A percentile compares a stretch with the other conserved stretches of the same genome.
Evolutionary conservation across 306 rosid genomes (phyloP).

Genomic region (Lathyrus oleraceus): DNA sequence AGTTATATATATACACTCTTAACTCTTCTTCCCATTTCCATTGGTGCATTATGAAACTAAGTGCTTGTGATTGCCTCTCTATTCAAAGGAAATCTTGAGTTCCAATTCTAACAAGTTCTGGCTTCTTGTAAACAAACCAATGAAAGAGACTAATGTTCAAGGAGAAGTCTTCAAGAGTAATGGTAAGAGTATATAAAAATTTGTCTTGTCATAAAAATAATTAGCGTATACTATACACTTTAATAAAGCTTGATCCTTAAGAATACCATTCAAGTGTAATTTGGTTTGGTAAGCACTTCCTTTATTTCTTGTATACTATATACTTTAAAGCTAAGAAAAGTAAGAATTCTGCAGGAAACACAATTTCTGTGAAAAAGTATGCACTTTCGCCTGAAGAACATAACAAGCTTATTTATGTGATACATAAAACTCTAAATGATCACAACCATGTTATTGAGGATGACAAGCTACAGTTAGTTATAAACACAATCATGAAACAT

Average conservation of each 20-base stretch:
- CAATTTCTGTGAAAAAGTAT: slow-evolving; percentile 12
- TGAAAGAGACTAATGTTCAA: neutral
- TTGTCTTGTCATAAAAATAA: neutral
- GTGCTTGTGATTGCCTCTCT: neutral
- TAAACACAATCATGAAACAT: slow-evolving; percentile 22
- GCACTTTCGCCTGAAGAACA: slow-evolving; percentile 6
- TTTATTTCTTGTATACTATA: too few species aligned
- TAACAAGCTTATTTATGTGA: slow-evolving; percentile 4
- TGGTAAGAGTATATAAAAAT: neutral
- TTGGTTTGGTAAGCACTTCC: too few species aligned
- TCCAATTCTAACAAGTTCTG: neutral
- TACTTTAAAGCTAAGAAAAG: too few species aligned
- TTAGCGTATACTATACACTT: neutral
- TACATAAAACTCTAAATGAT: slow-evolving; percentile 17
- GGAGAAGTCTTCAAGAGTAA: slow-evolving; percentile 9
- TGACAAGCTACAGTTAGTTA: slow-evolving; percentile 1
- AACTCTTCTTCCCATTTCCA: slow-evolving; percentile 11
- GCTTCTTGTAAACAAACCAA: slow-evolving; percentile 17
- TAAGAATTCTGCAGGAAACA: neutral
- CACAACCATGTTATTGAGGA: neutral
- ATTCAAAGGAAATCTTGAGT: slow-evolving; percentile 17
- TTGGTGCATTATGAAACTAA: slow-evolving; percentile 18
- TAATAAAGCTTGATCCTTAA: too few species aligned
- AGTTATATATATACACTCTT: slow-evolving; percentile 22
- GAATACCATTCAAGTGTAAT: too few species aligned